Percentiles rank a stretch among this genome's conserved stretches.
These are phyloP conservation scores for Pleoardoris graminearum DNA, from an alignment of 2,329 filamentous ascomycete species.

Conservation along the genomic window DNA sequence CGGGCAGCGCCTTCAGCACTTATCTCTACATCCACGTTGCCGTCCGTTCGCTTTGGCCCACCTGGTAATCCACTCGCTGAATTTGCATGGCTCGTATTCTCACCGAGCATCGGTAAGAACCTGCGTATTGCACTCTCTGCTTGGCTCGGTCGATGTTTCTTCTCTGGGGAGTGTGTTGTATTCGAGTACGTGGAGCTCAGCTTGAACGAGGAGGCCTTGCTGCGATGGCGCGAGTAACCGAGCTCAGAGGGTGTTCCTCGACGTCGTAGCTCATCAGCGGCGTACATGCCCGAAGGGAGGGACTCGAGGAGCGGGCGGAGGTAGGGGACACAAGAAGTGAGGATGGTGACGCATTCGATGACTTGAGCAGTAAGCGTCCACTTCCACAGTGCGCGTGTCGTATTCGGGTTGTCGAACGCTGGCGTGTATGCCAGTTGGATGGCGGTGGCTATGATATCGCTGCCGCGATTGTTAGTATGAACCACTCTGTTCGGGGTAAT, in stretches of 20 bases:
- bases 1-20: conserved; percentile 16
- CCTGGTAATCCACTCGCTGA: conserved; percentile 42
- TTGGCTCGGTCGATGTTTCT: conserved; percentile 23
- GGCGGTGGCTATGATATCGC: conserved; percentile 39
- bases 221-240: conserved; percentile 28
- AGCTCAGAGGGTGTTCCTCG: conserved; percentile 35
- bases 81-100: conserved; percentile 35
- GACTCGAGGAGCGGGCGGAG: conserved; percentile 41
- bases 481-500: neutral
- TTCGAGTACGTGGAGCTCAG: conserved; percentile 27
- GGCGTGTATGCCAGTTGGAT: conserved; percentile 37
- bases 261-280: conserved; percentile 37
- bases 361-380: conserved; percentile 41
- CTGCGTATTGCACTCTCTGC: conserved; percentile 28
- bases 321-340: conserved; percentile 43
- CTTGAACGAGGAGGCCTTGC: conserved; percentile 35
- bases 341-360: conserved; percentile 41
- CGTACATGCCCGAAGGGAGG: conserved; percentile 39
- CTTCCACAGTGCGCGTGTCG: conserved; percentile 38
- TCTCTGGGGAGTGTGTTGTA: conserved; percentile 10
- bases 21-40: conserved; percentile 38
- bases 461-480: conserved; percentile 11
- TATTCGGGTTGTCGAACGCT: conserved; percentile 31
- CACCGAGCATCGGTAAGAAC: conserved; percentile 36
- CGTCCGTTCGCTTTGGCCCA: conserved; percentile 35